Conservation (phyloP, 305 asterid species). For the Nicotiana rustica region DNA sequence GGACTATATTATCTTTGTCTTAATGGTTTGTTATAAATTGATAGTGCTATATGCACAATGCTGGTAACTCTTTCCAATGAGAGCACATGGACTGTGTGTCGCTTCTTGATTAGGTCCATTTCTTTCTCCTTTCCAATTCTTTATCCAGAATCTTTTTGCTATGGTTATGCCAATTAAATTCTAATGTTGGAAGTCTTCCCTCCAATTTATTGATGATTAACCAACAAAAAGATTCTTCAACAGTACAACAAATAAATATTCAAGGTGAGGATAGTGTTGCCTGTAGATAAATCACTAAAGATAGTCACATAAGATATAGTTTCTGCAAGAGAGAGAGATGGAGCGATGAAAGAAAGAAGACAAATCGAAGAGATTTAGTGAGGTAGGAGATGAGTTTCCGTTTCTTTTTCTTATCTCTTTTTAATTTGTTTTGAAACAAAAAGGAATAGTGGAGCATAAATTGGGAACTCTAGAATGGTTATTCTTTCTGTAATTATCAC, state of each 20-base stretch:
- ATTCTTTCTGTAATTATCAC: conserved; percentile 7
- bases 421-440: not conserved
- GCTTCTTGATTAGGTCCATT: conserved; percentile 27
- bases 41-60: not conserved
- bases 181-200: not conserved
- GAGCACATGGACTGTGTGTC: not conserved
- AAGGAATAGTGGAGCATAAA: not conserved
- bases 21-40: not conserved
- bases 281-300: not conserved
- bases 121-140: conserved; percentile 24
- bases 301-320: conserved; percentile 10
- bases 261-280: conserved; percentile 4
- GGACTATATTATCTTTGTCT: conserved; percentile 1
- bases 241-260: not conserved
- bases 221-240: not conserved
- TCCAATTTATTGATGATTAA: conserved; percentile 13
- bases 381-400: not conserved
- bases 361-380: not conserved
- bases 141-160: conserved; percentile 14
- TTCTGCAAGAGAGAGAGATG: conserved; percentile 11
- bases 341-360: not conserved
- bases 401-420: not conserved
- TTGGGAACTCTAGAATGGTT: not conserved
- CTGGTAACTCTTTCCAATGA: not conserved
- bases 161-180: conserved; percentile 12